These are phyloP conservation scores for Colletotrichum paranaense DNA, from an alignment of 2,329 filamentous ascomycete species.

Conservation along the genomic window DNA sequence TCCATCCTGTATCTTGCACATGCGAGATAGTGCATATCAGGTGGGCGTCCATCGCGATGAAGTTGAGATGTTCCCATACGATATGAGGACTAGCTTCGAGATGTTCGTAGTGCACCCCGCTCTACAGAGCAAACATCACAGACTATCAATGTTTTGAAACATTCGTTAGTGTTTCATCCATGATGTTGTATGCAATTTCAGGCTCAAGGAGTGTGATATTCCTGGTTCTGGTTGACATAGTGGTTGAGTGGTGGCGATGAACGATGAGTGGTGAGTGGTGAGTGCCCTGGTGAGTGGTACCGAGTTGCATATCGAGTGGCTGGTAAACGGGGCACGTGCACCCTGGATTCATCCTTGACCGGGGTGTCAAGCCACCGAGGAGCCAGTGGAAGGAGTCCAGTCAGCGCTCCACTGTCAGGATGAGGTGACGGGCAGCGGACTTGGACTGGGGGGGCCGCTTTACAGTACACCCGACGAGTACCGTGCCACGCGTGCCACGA, in stretches of 20 bases:
- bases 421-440: constrained; percentile 33
- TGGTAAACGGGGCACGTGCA: constrained; percentile 28
- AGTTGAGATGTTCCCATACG: not conserved
- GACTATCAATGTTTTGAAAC: constrained; percentile 32
- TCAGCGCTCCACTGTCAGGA: constrained; percentile 25
- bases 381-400: constrained; percentile 7
- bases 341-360: constrained; percentile 2
- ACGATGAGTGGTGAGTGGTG: not conserved
- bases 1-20: not conserved
- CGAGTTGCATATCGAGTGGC: constrained; percentile 22
- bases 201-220: not conserved
- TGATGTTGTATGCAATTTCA: constrained; percentile 8
- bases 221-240: not conserved
- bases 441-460: constrained; percentile 17
- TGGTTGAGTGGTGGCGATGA: not conserved
- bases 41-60: not conserved
- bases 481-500: not conserved
- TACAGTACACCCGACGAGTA: not conserved
- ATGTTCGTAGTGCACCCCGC: not conserved
- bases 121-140: not conserved
- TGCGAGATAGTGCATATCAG: not conserved
- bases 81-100: not conserved
- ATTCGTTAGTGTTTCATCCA: constrained; percentile 31
- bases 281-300: not conserved
- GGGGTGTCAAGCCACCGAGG: constrained; percentile 23